Conservation (phyloP, 768 basidiomycete genomes). For the Boletus subparvulus region DNA sequence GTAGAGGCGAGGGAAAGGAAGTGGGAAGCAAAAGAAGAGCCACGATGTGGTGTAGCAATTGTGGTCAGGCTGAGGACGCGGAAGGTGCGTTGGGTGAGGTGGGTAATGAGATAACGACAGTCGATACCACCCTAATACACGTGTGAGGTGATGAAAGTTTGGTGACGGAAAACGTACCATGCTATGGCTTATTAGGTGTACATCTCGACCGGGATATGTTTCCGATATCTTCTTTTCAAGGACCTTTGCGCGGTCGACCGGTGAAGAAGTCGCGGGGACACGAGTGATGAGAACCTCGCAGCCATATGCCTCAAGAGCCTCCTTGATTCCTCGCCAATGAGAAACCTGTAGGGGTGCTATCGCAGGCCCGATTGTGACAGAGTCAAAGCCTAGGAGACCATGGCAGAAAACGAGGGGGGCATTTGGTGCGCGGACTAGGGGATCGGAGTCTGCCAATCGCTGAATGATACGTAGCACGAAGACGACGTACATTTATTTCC, state of each 20-base stretch:
- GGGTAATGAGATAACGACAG: slow-evolving; percentile 84
- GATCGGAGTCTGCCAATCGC: not conserved
- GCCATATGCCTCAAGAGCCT: slow-evolving; percentile 86
- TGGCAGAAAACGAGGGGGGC: slow-evolving; percentile 95
- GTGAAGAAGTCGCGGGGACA: slow-evolving; percentile 90
- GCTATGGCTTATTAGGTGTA: slow-evolving; percentile 87
- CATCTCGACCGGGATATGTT: slow-evolving; percentile 74
- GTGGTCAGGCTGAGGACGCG: slow-evolving; percentile 86
- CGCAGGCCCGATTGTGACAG: slow-evolving; percentile 72
- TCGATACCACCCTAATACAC: slow-evolving; percentile 84
- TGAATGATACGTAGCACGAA: not conserved
- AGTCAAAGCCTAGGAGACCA: slow-evolving; percentile 88
- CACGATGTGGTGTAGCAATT: slow-evolving; percentile 92
- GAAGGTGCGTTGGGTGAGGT: slow-evolving; percentile 76
- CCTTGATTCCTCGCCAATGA: slow-evolving; percentile 96
- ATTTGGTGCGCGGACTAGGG: slow-evolving; percentile 68
- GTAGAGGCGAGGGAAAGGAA: slow-evolving; percentile 71
- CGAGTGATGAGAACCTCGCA: slow-evolving; percentile 89
- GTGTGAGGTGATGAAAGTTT: not conserved
- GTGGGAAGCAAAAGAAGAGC: slow-evolving; percentile 91
- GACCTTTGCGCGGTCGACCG: slow-evolving; percentile 85
- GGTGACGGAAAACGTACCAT: slow-evolving; percentile 48
- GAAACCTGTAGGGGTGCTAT: slow-evolving; percentile 82
- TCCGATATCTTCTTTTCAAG: slow-evolving; percentile 81
- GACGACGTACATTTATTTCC: slow-evolving; percentile 59